Conservation (phyloP, 495 filamentous ascomycete genomes). For the Xylaria grammica region DNA sequence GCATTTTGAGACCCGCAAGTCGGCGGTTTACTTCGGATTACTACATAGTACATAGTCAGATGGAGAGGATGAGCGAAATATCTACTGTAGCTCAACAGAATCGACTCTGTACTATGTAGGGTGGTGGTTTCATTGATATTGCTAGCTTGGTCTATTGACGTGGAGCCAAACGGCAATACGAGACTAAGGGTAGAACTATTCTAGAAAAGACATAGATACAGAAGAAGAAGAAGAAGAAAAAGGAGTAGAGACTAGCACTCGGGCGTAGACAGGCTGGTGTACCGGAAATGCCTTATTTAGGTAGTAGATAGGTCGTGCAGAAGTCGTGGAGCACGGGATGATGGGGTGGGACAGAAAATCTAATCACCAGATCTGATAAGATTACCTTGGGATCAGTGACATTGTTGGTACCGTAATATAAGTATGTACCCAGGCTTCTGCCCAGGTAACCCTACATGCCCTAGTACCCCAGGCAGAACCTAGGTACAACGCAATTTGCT, state of each 20-base stretch:
- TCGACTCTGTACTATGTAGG: neutral
- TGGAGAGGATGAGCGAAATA: no score
- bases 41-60: no score
- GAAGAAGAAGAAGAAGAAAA: no score
- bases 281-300: no score
- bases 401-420: slow-evolving; percentile 4
- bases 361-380: slow-evolving; percentile 55
- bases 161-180: neutral
- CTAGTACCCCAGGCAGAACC: no score
- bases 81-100: no score
- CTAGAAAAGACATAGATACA: neutral
- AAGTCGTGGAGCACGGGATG: slow-evolving; percentile 26
- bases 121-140: neutral
- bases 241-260: no score
- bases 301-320: no score
- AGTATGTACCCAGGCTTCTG: neutral
- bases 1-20: neutral
- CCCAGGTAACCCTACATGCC: no score
- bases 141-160: neutral
- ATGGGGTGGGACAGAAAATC: slow-evolving; percentile 32
- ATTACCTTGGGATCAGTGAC: slow-evolving; percentile 39
- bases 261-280: no score
- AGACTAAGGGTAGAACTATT: neutral
- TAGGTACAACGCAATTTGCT: no score
- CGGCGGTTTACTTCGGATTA: slow-evolving; percentile 5